phyloP scores from a whole-genome alignment of 164 flowering plant genomes.

The Umbellularia californica region DNA sequence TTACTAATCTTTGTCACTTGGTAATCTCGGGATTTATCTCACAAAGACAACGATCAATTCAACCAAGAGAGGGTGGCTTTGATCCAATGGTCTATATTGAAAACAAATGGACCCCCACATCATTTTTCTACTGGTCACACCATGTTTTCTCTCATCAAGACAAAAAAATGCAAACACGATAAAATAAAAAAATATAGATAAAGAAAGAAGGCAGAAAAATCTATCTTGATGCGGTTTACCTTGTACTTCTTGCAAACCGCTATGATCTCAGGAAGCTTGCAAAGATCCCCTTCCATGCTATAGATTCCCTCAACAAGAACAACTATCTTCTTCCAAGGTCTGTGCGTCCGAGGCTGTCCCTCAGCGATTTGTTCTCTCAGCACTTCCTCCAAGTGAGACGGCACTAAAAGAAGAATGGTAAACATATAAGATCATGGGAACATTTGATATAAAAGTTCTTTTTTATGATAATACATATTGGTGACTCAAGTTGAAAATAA shows the following conservation, averaged over 20 bases:
- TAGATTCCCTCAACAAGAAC: conserved; percentile 96
- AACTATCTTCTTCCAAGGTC: conserved; percentile 98
- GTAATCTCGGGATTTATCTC: too few relatives aligned
- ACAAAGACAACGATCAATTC: too few relatives aligned
- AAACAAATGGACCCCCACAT: too few relatives aligned
- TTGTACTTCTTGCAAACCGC: conserved; percentile 54
- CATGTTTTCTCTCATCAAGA: too few relatives aligned
- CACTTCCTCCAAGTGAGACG: conserved; percentile 88
- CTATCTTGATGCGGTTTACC: conserved; percentile 29
- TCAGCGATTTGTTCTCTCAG: conserved; percentile 79
- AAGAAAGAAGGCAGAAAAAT: too few relatives aligned
- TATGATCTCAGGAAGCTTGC: conserved; percentile 93
- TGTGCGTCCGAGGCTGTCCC: conserved; percentile 88
- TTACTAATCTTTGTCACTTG: too few relatives aligned
- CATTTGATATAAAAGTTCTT: not conserved
- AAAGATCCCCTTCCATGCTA: conserved; percentile 98
- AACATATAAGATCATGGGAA: not conserved
- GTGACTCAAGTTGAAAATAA: too few relatives aligned
- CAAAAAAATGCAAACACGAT: too few relatives aligned
- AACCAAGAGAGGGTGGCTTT: too few relatives aligned
- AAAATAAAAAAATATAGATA: too few relatives aligned
- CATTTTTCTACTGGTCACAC: too few relatives aligned
- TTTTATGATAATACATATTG: not conserved
- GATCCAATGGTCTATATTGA: too few relatives aligned
- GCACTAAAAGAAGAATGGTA: conserved; percentile 36